Percentiles rank a stretch among this genome's conserved stretches.
These are phyloP conservation scores for Trichodelitschia bisporula DNA, from an alignment of 495 filamentous ascomycete genomes.

Conservation along the genomic window DNA sequence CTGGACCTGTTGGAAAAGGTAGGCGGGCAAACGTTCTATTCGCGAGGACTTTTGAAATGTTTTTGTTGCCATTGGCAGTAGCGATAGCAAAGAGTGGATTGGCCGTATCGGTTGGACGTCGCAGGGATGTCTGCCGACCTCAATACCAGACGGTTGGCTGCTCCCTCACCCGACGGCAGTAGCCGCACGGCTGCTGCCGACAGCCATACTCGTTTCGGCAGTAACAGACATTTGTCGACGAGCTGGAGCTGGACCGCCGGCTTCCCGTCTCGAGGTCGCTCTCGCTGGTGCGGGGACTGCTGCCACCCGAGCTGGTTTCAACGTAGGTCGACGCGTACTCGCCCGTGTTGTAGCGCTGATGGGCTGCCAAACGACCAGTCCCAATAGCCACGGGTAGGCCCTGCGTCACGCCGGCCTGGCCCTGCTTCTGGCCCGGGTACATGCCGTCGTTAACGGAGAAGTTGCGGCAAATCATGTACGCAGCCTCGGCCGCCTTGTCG, in stretches of 20 bases:
- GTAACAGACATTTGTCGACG: too few relatives aligned
- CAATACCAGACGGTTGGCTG: too few relatives aligned
- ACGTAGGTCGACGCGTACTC: conserved; percentile 8
- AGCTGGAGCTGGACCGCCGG: conserved; percentile 11
- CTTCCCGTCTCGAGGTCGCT: conserved; percentile 13
- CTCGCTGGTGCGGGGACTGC: conserved; percentile 29
- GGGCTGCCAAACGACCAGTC: conserved; percentile 23
- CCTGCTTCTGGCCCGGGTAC: conserved; percentile 40
- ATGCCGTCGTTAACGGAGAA: conserved; percentile 97
- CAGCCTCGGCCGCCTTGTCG: conserved; percentile 88
- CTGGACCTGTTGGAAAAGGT: too few relatives aligned
- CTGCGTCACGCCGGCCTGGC: conserved; percentile 57
- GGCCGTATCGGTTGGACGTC: too few relatives aligned
- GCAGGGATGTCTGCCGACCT: too few relatives aligned
- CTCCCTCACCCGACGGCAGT: too few relatives aligned
- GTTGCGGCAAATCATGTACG: conserved; percentile 94
- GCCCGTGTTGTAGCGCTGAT: conserved; percentile 21
- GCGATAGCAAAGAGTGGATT: too few relatives aligned
- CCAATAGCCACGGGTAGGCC: conserved; percentile 58
- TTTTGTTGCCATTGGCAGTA: too few relatives aligned
- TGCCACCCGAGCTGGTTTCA: conserved; percentile 23
- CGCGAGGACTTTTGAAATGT: too few relatives aligned
- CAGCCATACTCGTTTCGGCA: too few relatives aligned
- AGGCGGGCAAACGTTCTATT: too few relatives aligned
- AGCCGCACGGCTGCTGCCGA: too few relatives aligned